phyloP scores from a whole-genome alignment of 2,329 filamentous ascomycete genomes.

The Claviceps paspali region DNA sequence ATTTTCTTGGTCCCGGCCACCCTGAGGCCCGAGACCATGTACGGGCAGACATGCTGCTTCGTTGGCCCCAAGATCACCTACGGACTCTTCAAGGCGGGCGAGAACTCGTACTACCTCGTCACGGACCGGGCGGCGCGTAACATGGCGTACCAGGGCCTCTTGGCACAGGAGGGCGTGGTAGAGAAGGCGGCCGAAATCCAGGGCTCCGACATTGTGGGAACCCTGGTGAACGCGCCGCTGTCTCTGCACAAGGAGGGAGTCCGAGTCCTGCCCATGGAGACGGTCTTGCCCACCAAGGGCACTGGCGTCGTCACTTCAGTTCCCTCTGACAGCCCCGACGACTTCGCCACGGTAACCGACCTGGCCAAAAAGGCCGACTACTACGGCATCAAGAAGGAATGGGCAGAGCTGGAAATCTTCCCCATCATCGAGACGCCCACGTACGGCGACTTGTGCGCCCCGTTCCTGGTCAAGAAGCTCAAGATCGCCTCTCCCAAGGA shows the following conservation, averaged over 20 bases:
- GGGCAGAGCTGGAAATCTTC: constrained; percentile 79
- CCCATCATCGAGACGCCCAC: constrained; percentile 82
- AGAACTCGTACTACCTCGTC: constrained; percentile 70
- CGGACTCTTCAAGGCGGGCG: constrained; percentile 66
- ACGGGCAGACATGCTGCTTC: constrained; percentile 92
- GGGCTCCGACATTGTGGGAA: constrained; percentile 72
- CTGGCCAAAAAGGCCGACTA: constrained; percentile 90
- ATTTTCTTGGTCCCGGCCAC: constrained; percentile 89
- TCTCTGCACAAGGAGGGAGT: constrained; percentile 74
- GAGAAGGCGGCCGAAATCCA: constrained; percentile 60
- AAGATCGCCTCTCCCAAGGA: constrained; percentile 98
- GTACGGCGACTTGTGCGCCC: constrained; percentile 74
- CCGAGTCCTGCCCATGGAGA: constrained; percentile 87
- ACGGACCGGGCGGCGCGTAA: constrained; percentile 81
- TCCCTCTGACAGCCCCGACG: constrained; percentile 85
- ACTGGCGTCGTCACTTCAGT: constrained; percentile 94
- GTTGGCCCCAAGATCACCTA: constrained; percentile 83
- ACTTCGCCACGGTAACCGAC: constrained; percentile 79
- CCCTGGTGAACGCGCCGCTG: constrained; percentile 77
- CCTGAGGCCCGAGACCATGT: constrained; percentile 94
- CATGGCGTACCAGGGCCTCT: constrained; percentile 88
- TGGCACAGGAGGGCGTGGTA: constrained; percentile 60
- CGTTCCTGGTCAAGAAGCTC: constrained; percentile 72
- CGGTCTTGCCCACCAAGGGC: constrained; percentile 81
- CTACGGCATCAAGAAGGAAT: constrained; percentile 92